Percentiles rank a stretch among this genome's conserved stretches.
These are phyloP conservation scores for Chaetomiaceae sp. DNA, from an alignment of 2,329 filamentous ascomycete species.

Conservation along the genomic window DNA sequence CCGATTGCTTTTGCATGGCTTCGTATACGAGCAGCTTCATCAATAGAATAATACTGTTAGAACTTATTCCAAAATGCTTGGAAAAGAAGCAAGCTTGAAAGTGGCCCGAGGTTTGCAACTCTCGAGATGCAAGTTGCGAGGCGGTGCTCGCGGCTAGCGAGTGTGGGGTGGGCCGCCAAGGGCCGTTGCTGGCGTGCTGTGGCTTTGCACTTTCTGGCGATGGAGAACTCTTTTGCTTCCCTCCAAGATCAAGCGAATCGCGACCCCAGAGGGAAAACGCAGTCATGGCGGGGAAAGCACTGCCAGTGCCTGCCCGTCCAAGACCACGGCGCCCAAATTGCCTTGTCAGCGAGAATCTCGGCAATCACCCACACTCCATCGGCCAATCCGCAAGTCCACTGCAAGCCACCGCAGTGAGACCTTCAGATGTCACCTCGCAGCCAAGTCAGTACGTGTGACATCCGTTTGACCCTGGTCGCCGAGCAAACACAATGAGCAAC, in stretches of 20 bases:
- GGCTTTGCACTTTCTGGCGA: background rate
- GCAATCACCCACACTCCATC: slow-evolving; percentile 4
- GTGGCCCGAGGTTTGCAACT: no score
- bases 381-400: slow-evolving; percentile 10
- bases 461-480: slow-evolving; percentile 10
- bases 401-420: slow-evolving; percentile 20
- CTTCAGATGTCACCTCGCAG: slow-evolving; percentile 19
- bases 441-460: slow-evolving; percentile 16
- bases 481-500: background rate
- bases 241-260: background rate
- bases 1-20: background rate
- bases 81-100: no score
- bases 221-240: background rate
- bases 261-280: no score
- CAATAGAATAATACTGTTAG: background rate
- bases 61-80: background rate
- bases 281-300: no score
- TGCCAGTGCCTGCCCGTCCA: no score
- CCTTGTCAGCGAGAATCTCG: slow-evolving; percentile 12
- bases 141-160: slow-evolving; percentile 7
- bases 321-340: no score
- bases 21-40: background rate
- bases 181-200: background rate
- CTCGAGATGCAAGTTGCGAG: background rate
- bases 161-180: background rate